Evolutionary conservation across 495 filamentous ascomycete species (phyloP).

Genomic region (Penicillium psychrofluorescens): DNA sequence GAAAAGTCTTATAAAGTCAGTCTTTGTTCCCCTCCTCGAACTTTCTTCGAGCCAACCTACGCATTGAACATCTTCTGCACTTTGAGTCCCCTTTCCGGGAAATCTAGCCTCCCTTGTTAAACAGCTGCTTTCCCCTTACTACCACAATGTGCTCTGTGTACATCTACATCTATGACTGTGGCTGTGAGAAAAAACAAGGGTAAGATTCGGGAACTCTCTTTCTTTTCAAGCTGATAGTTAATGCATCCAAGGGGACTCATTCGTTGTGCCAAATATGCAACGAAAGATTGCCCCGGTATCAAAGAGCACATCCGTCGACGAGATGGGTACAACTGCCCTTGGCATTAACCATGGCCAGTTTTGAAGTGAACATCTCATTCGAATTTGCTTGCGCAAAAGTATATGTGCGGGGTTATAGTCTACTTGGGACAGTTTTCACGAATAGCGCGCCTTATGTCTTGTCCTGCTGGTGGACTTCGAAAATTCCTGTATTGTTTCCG

Average conservation of each 20-base stretch:
- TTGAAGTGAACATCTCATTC: background rate
- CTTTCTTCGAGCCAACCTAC: too few species aligned
- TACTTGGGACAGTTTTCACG: too few species aligned
- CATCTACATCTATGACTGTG: conserved; percentile 37
- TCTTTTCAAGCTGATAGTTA: background rate
- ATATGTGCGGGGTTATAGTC: too few species aligned
- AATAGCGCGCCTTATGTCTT: too few species aligned
- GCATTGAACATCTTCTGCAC: background rate
- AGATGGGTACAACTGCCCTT: conserved; percentile 31
- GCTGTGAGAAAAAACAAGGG: conserved; percentile 11
- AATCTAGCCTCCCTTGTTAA: background rate
- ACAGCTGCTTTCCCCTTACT: background rate
- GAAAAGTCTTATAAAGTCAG: conserved; percentile 12
- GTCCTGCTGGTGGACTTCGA: too few species aligned
- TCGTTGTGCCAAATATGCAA: conserved; percentile 30
- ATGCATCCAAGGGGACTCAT: conserved; percentile 29
- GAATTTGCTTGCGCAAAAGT: background rate
- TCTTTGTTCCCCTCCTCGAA: conserved; percentile 4
- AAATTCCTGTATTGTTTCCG: too few species aligned
- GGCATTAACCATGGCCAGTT: conserved; percentile 4
- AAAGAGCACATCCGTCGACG: conserved; percentile 28
- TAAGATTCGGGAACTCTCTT: too few species aligned
- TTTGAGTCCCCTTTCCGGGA: background rate
- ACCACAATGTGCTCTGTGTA: conserved; percentile 35
- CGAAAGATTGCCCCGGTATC: conserved; percentile 24